Conservation (phyloP, 148 eudicot species). For the Camellia japonica region DNA sequence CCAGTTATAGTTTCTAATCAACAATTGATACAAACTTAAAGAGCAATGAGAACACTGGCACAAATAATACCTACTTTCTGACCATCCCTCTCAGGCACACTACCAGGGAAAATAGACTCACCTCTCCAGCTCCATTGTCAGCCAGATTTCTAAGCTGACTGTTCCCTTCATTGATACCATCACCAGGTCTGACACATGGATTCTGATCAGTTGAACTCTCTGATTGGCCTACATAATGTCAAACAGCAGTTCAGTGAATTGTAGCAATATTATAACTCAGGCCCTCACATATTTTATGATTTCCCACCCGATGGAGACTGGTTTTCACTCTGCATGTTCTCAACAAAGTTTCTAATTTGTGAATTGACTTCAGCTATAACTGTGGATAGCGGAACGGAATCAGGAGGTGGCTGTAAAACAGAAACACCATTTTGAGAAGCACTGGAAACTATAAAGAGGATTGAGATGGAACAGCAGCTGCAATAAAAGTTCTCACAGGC, state of each 20-base stretch:
- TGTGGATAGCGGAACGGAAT: conserved; percentile 38
- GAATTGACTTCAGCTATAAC: conserved; percentile 51
- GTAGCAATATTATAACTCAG: neutral
- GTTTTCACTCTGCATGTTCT: conserved; percentile 35
- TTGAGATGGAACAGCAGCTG: conserved; percentile 52
- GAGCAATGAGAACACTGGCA: neutral
- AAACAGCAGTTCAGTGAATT: neutral
- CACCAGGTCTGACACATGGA: conserved; percentile 29
- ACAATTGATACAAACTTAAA: conserved; percentile 1
- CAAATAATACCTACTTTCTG: conserved; percentile 35
- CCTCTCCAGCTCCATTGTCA: conserved; percentile 18
- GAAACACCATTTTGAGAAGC: conserved; percentile 44
- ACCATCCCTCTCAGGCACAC: conserved; percentile 22
- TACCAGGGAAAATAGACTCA: conserved; percentile 9
- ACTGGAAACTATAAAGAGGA: conserved; percentile 42
- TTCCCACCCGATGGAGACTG: conserved; percentile 46
- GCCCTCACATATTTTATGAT: neutral
- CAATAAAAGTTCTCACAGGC: conserved; percentile 47
- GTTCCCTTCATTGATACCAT: conserved; percentile 21
- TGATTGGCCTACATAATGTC: conserved; percentile 34
- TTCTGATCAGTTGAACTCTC: conserved; percentile 37
- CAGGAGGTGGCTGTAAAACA: conserved; percentile 36
- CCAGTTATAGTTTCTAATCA: neutral
- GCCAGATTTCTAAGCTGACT: conserved; percentile 16
- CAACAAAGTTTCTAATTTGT: conserved; percentile 43